Evolutionary conservation across 768 basidiomycete genomes (phyloP), one percentile per base, ranked within the genome.

Genomic region (Hemileccinum rubropunctum): DNA sequence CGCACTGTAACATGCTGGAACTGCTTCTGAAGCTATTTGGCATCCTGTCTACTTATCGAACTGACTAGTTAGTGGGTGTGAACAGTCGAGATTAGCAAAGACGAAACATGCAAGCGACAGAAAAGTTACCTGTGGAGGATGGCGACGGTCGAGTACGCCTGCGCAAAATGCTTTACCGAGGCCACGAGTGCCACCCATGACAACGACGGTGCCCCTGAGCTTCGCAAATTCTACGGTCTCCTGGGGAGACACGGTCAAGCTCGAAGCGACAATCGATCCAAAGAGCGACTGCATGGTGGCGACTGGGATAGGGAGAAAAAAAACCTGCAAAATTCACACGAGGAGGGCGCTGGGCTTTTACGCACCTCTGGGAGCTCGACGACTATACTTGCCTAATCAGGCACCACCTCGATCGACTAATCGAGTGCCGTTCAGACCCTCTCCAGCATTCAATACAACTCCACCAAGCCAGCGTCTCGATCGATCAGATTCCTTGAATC

Each of bases 141-240:
- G 23, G 81, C 83, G 4, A 86, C 80, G 43, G 76, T 76, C 0
- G 75, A 76, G 23, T 80, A 80, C 0, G 83, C 77, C 38, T 72
- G 58, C 17, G 81, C 81, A 76, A 47, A 75, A 78, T 2, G 78
- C 82, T 27, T 65, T 71, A 1, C 85, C 84, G 41, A 86, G 83
- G 10, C 84, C 83, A 38, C 78, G 70, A 56, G 79, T 81, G 2
- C 82, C 82, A 4, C 84, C 84, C 0, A 84, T 84, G 40, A 86
- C 73, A 27, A 85, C 74, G 47, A 78, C 66, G 42, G 75, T 76
- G 0, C 62, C 68, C 1, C 51, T 8, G 9, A 75, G 59, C 13
- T 57, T 58, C 50, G 70, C 55, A 3, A 17, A 30, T 4, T 21
- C 12, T 7, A 21, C 4, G 17, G 17, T 3, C 9, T 35, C 3